Evolutionary conservation across 148 eudicot genomes (phyloP).

Genomic region (Spergularia bocconei): DNA sequence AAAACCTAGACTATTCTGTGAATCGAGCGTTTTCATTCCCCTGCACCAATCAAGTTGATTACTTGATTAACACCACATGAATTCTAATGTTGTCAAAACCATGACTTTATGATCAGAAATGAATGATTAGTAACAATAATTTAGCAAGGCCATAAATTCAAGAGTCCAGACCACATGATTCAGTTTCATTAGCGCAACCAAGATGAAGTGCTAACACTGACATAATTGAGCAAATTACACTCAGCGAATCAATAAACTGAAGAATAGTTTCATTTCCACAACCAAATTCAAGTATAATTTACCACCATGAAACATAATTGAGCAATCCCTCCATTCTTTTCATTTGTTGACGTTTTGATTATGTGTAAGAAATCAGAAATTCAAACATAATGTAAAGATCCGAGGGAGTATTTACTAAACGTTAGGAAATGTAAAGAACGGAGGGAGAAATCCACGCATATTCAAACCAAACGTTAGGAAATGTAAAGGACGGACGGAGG

Average conservation of each 20-base stretch:
- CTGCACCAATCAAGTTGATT: neutral
- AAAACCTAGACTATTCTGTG: slow-evolving; percentile 3
- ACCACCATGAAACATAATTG: neutral
- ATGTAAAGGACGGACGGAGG: too few species aligned
- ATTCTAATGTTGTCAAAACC: neutral
- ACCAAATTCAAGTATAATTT: too few species aligned
- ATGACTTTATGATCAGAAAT: neutral
- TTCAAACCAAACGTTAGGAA: too few species aligned
- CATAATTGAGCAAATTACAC: neutral
- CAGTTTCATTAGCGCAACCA: neutral
- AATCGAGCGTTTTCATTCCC: neutral
- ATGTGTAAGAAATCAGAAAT: too few species aligned
- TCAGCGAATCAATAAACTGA: too few species aligned
- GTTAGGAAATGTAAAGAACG: too few species aligned
- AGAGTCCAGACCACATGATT: neutral
- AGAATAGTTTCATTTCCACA: too few species aligned
- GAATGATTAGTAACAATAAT: too few species aligned
- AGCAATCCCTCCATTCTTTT: neutral
- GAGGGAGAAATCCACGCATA: too few species aligned
- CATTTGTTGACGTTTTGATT: too few species aligned
- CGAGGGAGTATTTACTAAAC: too few species aligned
- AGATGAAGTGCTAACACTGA: neutral
- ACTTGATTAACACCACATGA: slow-evolving; percentile 5
- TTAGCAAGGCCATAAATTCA: neutral
- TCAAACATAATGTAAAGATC: too few species aligned